Percentiles rank a stretch among this genome's conserved stretches.
These are phyloP conservation scores for Pseudopithomyces chartarum DNA, from an alignment of 2,329 filamentous ascomycete genomes.

Conservation along the genomic window DNA sequence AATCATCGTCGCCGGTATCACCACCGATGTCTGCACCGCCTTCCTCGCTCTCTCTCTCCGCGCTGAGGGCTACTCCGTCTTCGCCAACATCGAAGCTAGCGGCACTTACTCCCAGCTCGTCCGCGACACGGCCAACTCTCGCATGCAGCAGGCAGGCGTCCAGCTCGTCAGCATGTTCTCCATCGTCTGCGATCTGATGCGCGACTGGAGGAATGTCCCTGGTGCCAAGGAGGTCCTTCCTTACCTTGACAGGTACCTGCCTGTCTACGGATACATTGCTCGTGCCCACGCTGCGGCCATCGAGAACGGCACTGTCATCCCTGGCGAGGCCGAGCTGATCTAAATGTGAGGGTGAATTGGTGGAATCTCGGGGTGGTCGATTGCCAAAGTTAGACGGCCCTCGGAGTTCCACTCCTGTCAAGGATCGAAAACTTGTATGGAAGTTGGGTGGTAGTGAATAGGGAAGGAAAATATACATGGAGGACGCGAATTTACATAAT, in stretches of 20 bases:
- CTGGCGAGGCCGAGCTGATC: constrained; percentile 56
- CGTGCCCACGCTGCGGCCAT: constrained; percentile 66
- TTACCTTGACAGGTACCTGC: constrained; percentile 67
- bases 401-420: background rate
- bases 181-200: constrained; percentile 71
- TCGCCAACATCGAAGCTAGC: constrained; percentile 72
- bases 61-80: constrained; percentile 72
- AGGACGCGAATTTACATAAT: background rate
- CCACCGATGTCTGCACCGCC: constrained; percentile 76
- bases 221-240: constrained; percentile 62
- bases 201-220: constrained; percentile 67
- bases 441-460: too few relatives aligned
- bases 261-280: constrained; percentile 68
- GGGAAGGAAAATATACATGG: too few relatives aligned
- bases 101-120: constrained; percentile 68
- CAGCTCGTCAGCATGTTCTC: constrained; percentile 66
- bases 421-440: too few relatives aligned
- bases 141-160: constrained; percentile 71
- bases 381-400: background rate
- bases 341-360: background rate
- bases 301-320: constrained; percentile 62
- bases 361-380: background rate
- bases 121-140: constrained; percentile 67
- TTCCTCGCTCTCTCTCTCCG: constrained; percentile 75
- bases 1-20: constrained; percentile 73